Evolutionary conservation across 306 rosid species (phyloP).

Genomic region (Gleditsia sinensis): DNA sequence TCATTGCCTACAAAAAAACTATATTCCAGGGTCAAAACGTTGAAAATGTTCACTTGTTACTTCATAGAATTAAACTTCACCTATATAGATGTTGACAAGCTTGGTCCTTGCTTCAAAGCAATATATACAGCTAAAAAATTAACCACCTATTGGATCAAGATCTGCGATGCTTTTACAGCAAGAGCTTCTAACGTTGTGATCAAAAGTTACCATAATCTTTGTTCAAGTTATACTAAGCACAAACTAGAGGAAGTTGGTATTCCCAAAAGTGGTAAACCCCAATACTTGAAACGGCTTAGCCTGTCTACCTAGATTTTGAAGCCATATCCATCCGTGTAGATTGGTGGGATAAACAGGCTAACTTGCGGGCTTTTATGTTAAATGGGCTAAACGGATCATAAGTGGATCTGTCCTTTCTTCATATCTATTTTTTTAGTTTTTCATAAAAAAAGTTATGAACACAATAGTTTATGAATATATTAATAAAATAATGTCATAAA

Average conservation of each 20-base stretch:
- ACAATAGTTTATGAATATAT: no score
- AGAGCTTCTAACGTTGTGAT: not conserved
- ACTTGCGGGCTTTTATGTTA: no score
- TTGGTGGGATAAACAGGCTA: no score
- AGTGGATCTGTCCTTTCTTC: no score
- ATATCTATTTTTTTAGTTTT: no score
- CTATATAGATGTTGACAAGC: slow-evolving; percentile 65
- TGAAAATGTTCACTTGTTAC: not conserved
- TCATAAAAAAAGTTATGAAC: no score
- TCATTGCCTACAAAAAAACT: slow-evolving; percentile 53
- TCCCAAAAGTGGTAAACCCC: not conserved
- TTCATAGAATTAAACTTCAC: slow-evolving; percentile 40
- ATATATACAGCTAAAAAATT: not conserved
- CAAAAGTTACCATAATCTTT: not conserved
- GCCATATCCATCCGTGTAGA: no score
- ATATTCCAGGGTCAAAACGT: slow-evolving; percentile 1
- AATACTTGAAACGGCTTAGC: no score
- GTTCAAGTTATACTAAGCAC: no score
- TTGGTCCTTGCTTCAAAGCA: slow-evolving; percentile 71
- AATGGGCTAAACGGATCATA: no score
- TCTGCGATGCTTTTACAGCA: not conserved
- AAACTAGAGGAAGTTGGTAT: not conserved
- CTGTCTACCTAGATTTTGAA: no score
- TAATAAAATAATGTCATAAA: no score
- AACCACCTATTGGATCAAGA: not conserved